Evolutionary conservation across 805 yeast species (phyloP), one percentile per base, ranked within the genome.

Genomic region (Citeromyces matritensis): DNA sequence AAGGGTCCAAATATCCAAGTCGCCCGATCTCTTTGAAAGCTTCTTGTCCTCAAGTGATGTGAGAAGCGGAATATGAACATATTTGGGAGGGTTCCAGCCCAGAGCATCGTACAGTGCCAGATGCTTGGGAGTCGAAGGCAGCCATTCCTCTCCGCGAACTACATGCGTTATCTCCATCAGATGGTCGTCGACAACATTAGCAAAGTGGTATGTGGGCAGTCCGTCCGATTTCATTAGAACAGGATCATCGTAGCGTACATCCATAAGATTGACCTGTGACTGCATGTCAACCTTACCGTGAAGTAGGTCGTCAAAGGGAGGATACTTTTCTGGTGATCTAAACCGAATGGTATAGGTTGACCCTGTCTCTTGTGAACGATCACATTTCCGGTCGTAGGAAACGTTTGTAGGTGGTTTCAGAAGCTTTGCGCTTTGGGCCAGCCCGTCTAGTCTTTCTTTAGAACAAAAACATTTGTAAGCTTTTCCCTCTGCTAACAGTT

Each of bases 71-170:
- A 91, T 79, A 48, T 91, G 99, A n/a, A 80, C 63, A 48, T 72
- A 91, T 12, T 62, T 45, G 0, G 99, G 98, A 1, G 79, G 71
- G 0, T 45, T 39, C 96, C 96, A 88, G 0, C 81, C 83, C 47
- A 88, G 77, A 0, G 95, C 94, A 11, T 65, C 43, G 48, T 91
- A 93, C 32, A 91, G 50, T 0, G 95, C 88, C 29, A 85, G 63
- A 45, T 91, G 98, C 43, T 86, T 88, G 2, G 96, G 95, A 0
- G 98, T 91, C 0, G 97, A 83, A 1, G 94, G 80, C 8, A 91
- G 57, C 98, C 99, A 91, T 51, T 91, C 98, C 47, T 91, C 98
- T 23, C 99, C 99, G 41, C 99, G 63, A 4, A 91, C 73, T 6
- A 91, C 98, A 52, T 91, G 96, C 0, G 95, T 81, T 28, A 91